Base-by-base conservation (phyloP, 1,284 basidiomycete species). In the Crepidotus sp. region DNA sequence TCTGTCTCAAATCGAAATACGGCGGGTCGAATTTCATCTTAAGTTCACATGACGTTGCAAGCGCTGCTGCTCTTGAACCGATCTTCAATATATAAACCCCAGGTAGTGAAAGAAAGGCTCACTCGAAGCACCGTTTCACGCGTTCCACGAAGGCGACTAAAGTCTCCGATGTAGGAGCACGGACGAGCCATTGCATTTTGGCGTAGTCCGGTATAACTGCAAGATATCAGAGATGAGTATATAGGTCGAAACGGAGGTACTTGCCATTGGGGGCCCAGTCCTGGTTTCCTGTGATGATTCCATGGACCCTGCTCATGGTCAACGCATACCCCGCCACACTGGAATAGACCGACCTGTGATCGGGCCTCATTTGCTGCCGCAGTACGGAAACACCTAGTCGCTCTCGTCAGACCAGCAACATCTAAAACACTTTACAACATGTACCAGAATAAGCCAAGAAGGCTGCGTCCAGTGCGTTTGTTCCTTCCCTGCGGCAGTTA, bases 401-500 rank as follows among this genome's bases (percentile, higher is more conserved):
- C 25, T 2, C 25, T 11, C 6, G 6, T 26, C 25, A 26, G 25
- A 26, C 25, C 7, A 8, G 3, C 2, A 26, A 26, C 4, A 26
- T 3, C 6, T 7, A 26, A 3, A 26, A 26, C 6, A 26, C 6
- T 26, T 26, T 26, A n/a, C n/a, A n/a, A n/a, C 8, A 11, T 2
- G 10, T 7, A 31, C 74, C 72, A 6, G 74, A 75, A 62, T 93
- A 93, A 2, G 86, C 83, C 13, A 86, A 63, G 54, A 89, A 82
- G 2, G 83, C 88, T 0, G 87, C 90, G 59, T 91, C 89, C 32
- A 88, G 73, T 4, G 89, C 88, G 57, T 92, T 92, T 47, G 74
- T 73, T 18, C 82, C 90, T 62, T 90, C 83, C 86, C 86, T 72
- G 42, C 31, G 40, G 39, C 21, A 50, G 42, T 46, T 29, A 46